Percentiles rank a stretch among this genome's conserved stretches.
Conservation (phyloP, 495 filamentous ascomycete species). For the Xylaria flabelliformis region DNA sequence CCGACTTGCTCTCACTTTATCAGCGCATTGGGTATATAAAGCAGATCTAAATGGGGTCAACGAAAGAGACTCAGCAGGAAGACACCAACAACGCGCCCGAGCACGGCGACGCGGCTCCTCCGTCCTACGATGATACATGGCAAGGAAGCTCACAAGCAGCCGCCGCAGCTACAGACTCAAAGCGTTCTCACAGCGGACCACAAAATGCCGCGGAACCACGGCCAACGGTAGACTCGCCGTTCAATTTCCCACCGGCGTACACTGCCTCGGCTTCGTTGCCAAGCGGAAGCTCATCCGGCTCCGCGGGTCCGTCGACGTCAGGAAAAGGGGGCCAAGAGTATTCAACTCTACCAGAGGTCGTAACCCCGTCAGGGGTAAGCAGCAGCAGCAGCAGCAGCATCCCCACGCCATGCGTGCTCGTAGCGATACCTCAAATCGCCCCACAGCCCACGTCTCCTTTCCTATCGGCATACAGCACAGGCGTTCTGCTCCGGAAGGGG, state of each 20-base stretch:
- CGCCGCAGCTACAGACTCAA: neutral
- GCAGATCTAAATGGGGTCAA: neutral
- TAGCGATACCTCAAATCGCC: constrained; percentile 38
- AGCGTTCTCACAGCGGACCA: constrained; percentile 4
- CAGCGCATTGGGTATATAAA: neutral
- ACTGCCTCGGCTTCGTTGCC: neutral
- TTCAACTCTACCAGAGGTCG: constrained; percentile 2
- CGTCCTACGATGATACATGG: constrained; percentile 20
- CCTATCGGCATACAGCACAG: constrained; percentile 29
- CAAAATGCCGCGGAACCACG: neutral
- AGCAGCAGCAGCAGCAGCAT: constrained; percentile 1
- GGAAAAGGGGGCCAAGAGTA: neutral
- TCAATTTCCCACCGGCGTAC: constrained; percentile 35
- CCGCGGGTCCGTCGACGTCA: constrained; percentile 16
- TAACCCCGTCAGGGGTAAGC: neutral
- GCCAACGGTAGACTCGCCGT: constrained; percentile 33
- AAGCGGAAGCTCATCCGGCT: constrained; percentile 1
- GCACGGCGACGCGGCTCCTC: constrained; percentile 3
- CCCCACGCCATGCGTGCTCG: neutral
- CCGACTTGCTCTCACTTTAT: constrained; percentile 8
- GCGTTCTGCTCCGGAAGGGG: constrained; percentile 31
- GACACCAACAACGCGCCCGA: neutral
- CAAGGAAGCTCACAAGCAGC: constrained; percentile 11
- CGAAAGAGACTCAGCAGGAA: neutral
- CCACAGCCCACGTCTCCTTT: constrained; percentile 32